Percentiles rank a stretch among this genome's conserved stretches.
phyloP scores from a whole-genome alignment of 441 rosid genomes.

The Gossypium schwendimanii region DNA sequence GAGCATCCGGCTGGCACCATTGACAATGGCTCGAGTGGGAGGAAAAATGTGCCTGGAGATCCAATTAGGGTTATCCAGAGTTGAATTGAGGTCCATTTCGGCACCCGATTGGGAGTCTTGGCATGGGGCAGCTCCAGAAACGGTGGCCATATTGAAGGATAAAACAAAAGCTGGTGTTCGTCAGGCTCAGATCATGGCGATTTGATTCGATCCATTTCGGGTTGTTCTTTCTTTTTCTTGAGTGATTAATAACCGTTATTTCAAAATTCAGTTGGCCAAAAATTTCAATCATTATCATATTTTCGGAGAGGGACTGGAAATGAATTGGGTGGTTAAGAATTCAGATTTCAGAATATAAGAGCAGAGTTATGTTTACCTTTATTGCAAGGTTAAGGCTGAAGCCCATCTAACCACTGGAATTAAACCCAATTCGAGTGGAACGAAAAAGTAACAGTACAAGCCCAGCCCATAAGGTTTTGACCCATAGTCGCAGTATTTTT shows the following conservation, averaged over 20 bases:
- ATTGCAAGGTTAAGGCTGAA: neutral
- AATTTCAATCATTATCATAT: neutral
- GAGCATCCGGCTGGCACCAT: constrained; percentile 71
- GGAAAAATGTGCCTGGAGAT: constrained; percentile 60
- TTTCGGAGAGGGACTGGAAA: neutral
- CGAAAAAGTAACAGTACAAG: neutral
- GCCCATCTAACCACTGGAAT: neutral
- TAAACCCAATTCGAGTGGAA: neutral
- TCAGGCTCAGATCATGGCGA: neutral
- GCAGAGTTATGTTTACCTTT: neutral
- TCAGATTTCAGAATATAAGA: neutral
- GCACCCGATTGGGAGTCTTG: constrained; percentile 39
- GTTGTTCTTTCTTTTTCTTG: neutral
- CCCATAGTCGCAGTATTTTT: neutral
- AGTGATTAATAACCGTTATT: neutral
- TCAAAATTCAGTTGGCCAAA: neutral
- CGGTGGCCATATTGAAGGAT: neutral
- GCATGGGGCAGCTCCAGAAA: neutral
- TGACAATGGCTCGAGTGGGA: constrained; percentile 70
- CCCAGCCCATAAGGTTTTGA: neutral
- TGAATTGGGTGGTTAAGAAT: neutral
- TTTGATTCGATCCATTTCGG: neutral
- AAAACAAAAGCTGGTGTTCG: neutral
- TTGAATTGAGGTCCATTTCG: constrained; percentile 26
- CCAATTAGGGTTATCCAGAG: constrained; percentile 74